phyloP scores from a whole-genome alignment of 1,284 basidiomycete genomes.

The Rhodotorula mucilaginosa region DNA sequence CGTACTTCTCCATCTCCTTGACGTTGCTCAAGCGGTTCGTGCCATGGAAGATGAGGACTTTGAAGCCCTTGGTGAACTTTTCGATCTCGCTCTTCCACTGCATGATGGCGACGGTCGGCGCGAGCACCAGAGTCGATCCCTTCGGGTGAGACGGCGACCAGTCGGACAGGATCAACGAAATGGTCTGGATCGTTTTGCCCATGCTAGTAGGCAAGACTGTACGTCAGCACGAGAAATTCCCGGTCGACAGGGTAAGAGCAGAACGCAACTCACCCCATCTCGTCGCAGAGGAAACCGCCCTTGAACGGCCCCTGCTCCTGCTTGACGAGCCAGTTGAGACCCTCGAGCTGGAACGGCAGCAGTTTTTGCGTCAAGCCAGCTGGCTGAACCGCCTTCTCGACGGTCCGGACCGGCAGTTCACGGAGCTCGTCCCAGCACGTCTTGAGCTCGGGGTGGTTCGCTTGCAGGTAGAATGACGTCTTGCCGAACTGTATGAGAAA shows the following conservation, averaged over 20 bases:
- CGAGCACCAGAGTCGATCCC: slow-evolving; percentile 86
- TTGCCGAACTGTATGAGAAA: slow-evolving; percentile 15
- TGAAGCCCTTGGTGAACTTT: slow-evolving; percentile 52
- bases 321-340: slow-evolving; percentile 90
- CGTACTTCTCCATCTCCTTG: slow-evolving; percentile 73
- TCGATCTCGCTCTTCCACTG: slow-evolving; percentile 97
- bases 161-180: slow-evolving; percentile 80
- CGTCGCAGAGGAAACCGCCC: slow-evolving; percentile 88
- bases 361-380: slow-evolving; percentile 64
- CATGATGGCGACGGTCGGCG: slow-evolving; percentile 83
- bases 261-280: slow-evolving; percentile 67
- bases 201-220: slow-evolving; percentile 57
- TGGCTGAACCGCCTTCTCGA: slow-evolving; percentile 75
- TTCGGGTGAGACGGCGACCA: slow-evolving; percentile 47
- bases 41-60: slow-evolving; percentile 90
- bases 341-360: slow-evolving; percentile 79
- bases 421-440: slow-evolving; percentile 87
- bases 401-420: slow-evolving; percentile 62
- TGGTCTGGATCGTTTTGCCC: slow-evolving; percentile 99
- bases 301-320: slow-evolving; percentile 82
- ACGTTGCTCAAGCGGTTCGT: slow-evolving; percentile 58
- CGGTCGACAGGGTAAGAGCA: neutral
- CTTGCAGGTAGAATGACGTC: slow-evolving; percentile 27
- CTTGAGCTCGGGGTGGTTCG: slow-evolving; percentile 64
- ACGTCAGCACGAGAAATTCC: slow-evolving; percentile 1